Conservation (phyloP, 1,284 basidiomycete species). For the Hymenochaete sp. region DNA sequence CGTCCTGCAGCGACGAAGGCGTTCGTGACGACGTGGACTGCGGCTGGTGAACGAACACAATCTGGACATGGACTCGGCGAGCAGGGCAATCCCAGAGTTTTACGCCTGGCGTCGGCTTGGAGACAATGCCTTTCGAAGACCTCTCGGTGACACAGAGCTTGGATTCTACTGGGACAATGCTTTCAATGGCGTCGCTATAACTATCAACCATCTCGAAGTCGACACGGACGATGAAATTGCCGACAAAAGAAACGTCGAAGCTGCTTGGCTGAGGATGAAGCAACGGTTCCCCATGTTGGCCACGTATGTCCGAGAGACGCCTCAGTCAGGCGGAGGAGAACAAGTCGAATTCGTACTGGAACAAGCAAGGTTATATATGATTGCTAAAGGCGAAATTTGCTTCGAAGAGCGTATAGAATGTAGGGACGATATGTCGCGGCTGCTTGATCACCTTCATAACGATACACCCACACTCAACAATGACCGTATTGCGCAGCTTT, state of each 20-base stretch:
- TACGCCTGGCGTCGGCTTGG: too few species aligned
- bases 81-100: too few species aligned
- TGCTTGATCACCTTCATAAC: conserved; percentile 28
- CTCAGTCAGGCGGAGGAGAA: conserved; percentile 22
- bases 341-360: conserved; percentile 33
- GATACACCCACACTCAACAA: conserved; percentile 31
- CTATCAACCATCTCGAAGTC: conserved; percentile 29
- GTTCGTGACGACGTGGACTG: too few species aligned
- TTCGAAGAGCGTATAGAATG: conserved; percentile 20
- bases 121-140: conserved; percentile 1
- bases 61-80: too few species aligned
- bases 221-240: conserved; percentile 16
- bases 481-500: conserved; percentile 31
- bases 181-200: conserved; percentile 39
- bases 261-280: conserved; percentile 38
- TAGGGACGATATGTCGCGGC: conserved; percentile 13
- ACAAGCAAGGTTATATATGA: too few species aligned
- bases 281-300: conserved; percentile 40
- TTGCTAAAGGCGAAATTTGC: conserved; percentile 31
- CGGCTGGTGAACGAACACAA: too few species aligned
- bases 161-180: conserved; percentile 38
- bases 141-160: conserved; percentile 34
- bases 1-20: too few species aligned
- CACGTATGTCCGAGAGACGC: conserved; percentile 28
- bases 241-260: conserved; percentile 33